Evolutionary conservation across 768 basidiomycete species (phyloP).

Genomic region (Suillus plorans): DNA sequence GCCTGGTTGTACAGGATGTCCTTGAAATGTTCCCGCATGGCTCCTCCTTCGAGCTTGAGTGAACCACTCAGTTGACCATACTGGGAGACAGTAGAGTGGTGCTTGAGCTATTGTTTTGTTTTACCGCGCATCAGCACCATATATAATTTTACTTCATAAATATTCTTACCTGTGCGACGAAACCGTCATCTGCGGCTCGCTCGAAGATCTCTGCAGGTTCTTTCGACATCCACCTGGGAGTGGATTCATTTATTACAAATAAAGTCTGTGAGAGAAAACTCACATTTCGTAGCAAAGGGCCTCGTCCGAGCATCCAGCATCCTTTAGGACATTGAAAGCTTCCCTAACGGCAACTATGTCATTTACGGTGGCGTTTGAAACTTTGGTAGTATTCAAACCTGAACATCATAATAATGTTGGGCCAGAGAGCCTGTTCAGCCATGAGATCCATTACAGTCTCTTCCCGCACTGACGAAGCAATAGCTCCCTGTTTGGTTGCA

Average conservation of each 20-base stretch:
- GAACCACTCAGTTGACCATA: conserved; percentile 62
- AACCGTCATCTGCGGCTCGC: conserved; percentile 64
- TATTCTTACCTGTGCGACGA: conserved; percentile 49
- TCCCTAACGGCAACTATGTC: conserved; percentile 38
- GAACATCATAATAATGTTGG: conserved; percentile 65
- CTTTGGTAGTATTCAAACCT: conserved; percentile 31
- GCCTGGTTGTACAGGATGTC: conserved; percentile 60
- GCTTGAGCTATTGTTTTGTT: conserved; percentile 44
- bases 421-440: conserved; percentile 68
- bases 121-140: neutral
- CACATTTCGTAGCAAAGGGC: conserved; percentile 68
- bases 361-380: neutral
- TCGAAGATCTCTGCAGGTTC: conserved; percentile 72
- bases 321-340: conserved; percentile 60
- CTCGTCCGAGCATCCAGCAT: conserved; percentile 65
- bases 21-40: conserved; percentile 51
- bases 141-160: neutral
- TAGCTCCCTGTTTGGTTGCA: conserved; percentile 62
- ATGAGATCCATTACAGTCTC: conserved; percentile 67
- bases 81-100: conserved; percentile 62
- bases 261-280: conserved; percentile 5
- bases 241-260: conserved; percentile 1
- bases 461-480: conserved; percentile 59
- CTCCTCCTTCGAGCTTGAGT: conserved; percentile 52
- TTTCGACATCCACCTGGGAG: conserved; percentile 66